Base-by-base conservation (phyloP, 805 yeast species). In the Hyphopichia homilentoma region DNA sequence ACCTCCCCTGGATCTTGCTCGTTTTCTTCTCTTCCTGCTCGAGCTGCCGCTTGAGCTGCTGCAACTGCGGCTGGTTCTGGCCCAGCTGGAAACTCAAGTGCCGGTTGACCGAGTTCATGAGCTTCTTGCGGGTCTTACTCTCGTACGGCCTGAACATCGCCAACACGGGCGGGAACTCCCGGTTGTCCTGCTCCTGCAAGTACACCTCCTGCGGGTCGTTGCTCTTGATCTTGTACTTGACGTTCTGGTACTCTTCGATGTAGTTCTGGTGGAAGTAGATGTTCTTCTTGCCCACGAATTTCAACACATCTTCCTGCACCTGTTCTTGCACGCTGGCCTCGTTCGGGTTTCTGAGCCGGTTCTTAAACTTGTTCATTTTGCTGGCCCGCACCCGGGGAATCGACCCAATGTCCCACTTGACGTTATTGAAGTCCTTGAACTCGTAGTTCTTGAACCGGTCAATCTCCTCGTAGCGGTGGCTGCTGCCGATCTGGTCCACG, bases 101-200 rank as follows among this genome's bases (percentile, higher is more conserved):
- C 7, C 54, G 54, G 28, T 57, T 58, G 14, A 68, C 24, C 4
- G 60, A 54, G 26, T 66, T 56, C 21, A 64, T 43, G 3, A 73
- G 32, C 32, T 59, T 58, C 38, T 67, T 71, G 38, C 54, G 57
- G 6, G 61, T 38, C 24, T 54, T 59, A 35, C 43, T 49, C 36
- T 61, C 75, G 34, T 53, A 55, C 1, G 72, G 74, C 32, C 75
- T 52, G 42, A 65, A 59, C 25, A 68, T 49, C 2, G 65, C 67
- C 18, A 65, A 32, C 1, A 65, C 60, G 9, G 57, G 58, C 2
- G 61, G 53, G 25, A 45, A 47, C 1, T 27, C 31, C 12, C 29
- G 25, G 31, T 27, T 22, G 14, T 29, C 32, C 14, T 16, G n/a
- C 33, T 35, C 34, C n/a, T 54, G 57, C 18, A 51, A 46, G 37